phyloP scores from a whole-genome alignment of 2,329 filamentous ascomycete species.

The Helicocarpus griseus region DNA sequence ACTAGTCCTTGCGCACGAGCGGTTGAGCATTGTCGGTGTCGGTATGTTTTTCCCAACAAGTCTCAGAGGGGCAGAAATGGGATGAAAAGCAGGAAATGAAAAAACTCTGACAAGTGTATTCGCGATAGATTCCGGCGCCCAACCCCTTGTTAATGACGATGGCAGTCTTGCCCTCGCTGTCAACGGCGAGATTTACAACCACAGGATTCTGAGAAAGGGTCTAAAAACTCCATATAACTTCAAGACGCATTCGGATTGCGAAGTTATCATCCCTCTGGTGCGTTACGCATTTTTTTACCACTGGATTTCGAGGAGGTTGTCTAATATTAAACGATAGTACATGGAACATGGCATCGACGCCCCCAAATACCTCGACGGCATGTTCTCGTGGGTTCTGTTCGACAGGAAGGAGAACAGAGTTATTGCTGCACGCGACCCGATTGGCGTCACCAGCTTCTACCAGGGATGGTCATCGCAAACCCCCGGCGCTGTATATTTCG shows the following conservation, averaged over 20 bases:
- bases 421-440: slow-evolving; percentile 89
- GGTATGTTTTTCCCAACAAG: slow-evolving; percentile 45
- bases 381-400: slow-evolving; percentile 99
- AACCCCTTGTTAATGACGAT: slow-evolving; percentile 89
- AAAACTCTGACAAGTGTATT: slow-evolving; percentile 6
- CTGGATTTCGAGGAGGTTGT: background rate
- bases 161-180: slow-evolving; percentile 82
- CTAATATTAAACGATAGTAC: slow-evolving; percentile 50
- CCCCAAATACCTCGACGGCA: slow-evolving; percentile 89
- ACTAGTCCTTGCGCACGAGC: slow-evolving; percentile 87
- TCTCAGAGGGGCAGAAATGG: too few species aligned
- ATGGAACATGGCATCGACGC: slow-evolving; percentile 85
- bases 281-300: slow-evolving; percentile 22
- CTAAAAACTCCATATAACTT: slow-evolving; percentile 82
- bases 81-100: background rate
- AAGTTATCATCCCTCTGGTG: slow-evolving; percentile 96
- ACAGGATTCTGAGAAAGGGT: slow-evolving; percentile 82
- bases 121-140: slow-evolving; percentile 73
- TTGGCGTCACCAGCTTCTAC: slow-evolving; percentile 95
- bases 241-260: slow-evolving; percentile 97
- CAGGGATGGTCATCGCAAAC: slow-evolving; percentile 81
- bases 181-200: slow-evolving; percentile 99
- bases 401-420: slow-evolving; percentile 90
- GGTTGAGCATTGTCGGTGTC: slow-evolving; percentile 93
- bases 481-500: slow-evolving; percentile 83